Evolutionary conservation across 495 filamentous ascomycete genomes (phyloP).

Genomic region (Xylaria venustula): DNA sequence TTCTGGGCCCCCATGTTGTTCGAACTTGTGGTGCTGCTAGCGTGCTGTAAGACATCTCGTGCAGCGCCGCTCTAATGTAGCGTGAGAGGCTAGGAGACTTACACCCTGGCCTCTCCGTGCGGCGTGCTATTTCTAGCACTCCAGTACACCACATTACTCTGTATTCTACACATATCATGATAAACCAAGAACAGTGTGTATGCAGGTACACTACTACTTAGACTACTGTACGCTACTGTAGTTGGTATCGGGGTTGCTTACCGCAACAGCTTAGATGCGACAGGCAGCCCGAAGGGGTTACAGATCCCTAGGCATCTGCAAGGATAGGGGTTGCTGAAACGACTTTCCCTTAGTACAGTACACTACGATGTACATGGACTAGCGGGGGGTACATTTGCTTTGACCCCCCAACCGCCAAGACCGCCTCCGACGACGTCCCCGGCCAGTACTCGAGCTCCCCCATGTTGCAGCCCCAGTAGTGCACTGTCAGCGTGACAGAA

Average conservation of each 20-base stretch:
- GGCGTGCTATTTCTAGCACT: background rate
- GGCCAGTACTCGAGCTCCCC: background rate
- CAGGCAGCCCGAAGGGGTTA: constrained; percentile 8
- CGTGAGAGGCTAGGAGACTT: no score
- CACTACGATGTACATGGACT: no score
- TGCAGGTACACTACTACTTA: no score
- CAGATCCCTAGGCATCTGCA: constrained; percentile 12
- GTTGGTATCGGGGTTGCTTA: constrained; percentile 17
- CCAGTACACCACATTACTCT: no score
- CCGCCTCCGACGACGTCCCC: background rate
- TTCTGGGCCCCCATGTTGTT: constrained; percentile 4
- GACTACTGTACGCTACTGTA: background rate
- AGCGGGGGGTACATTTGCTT: constrained; percentile 4
- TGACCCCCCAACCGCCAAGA: constrained; percentile 11
- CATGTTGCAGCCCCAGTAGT: background rate
- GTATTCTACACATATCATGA: no score
- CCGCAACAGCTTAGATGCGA: constrained; percentile 3
- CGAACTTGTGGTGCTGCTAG: background rate
- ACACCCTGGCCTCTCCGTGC: background rate
- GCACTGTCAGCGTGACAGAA: constrained; percentile 13
- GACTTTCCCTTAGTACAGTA: background rate
- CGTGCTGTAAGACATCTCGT: constrained; percentile 6
- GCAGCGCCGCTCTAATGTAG: background rate
- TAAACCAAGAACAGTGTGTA: no score
- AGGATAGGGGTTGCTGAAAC: constrained; percentile 15